These are phyloP conservation scores for Aspergillus bertholletiae DNA, from an alignment of 495 filamentous ascomycete genomes.

Conservation along the genomic window DNA sequence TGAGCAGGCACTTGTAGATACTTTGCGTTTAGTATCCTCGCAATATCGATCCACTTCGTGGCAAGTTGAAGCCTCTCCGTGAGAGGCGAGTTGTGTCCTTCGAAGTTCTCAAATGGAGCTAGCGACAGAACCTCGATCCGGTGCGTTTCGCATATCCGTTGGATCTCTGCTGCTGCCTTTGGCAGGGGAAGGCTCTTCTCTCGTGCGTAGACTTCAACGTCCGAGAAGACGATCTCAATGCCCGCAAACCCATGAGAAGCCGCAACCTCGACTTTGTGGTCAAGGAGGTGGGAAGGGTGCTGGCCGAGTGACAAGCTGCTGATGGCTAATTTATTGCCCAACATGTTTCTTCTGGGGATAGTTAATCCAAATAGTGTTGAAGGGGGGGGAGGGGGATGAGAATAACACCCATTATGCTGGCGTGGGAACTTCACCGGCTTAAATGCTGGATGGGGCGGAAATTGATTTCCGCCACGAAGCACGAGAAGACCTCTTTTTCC, in stretches of 20 bases:
- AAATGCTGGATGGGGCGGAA: too few relatives aligned
- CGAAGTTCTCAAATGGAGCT: constrained; percentile 73
- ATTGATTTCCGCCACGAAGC: too few relatives aligned
- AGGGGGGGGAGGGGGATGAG: too few relatives aligned
- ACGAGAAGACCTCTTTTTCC: too few relatives aligned
- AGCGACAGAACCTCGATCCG: constrained; percentile 57
- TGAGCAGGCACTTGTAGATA: constrained; percentile 66
- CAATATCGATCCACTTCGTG: constrained; percentile 63
- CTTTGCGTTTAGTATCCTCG: constrained; percentile 53
- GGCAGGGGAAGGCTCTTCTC: constrained; percentile 38
- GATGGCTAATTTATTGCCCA: constrained; percentile 44
- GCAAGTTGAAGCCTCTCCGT: constrained; percentile 58
- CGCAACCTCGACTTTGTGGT: constrained; percentile 59
- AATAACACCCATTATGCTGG: too few relatives aligned
- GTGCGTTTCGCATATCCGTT: constrained; percentile 45
- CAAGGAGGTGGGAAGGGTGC: constrained; percentile 55
- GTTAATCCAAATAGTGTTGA: too few relatives aligned
- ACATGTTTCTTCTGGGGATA: neutral
- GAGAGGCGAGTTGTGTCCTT: constrained; percentile 50
- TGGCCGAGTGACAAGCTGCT: constrained; percentile 66
- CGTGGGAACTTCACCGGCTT: too few relatives aligned
- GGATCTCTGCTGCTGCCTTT: constrained; percentile 53
- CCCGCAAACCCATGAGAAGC: constrained; percentile 56
- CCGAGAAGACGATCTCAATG: constrained; percentile 70
- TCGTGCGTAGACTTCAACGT: constrained; percentile 56